phyloP scores from a whole-genome alignment of 495 filamentous ascomycete genomes.

The Saxophila tyrrhenica region DNA sequence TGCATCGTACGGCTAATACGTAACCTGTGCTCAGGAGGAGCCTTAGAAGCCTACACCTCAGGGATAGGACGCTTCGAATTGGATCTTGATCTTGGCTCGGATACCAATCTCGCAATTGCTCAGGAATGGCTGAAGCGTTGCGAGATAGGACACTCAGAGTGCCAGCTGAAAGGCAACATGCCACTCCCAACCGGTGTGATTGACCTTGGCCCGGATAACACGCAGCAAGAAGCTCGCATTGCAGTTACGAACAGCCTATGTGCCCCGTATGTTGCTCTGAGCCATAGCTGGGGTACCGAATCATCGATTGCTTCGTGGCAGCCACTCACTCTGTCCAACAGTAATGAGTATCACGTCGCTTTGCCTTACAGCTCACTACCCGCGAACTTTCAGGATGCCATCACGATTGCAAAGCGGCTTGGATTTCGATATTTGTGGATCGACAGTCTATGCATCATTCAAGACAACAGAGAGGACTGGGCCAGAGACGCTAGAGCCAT shows the following conservation, averaged over 20 bases:
- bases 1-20: too few relatives aligned
- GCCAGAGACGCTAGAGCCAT: not conserved
- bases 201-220: not conserved
- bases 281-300: slow-evolving; percentile 25
- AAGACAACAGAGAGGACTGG: slow-evolving; percentile 17
- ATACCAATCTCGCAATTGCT: not conserved
- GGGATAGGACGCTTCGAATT: not conserved
- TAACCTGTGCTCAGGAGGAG: too few relatives aligned
- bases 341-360: not conserved
- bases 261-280: slow-evolving; percentile 21
- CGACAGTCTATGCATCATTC: slow-evolving; percentile 28
- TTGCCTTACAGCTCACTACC: slow-evolving; percentile 3
- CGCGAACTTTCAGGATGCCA: slow-evolving; percentile 22
- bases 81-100: not conserved
- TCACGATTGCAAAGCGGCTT: slow-evolving; percentile 16
- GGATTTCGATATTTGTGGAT: slow-evolving; percentile 27
- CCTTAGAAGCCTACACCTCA: too few relatives aligned
- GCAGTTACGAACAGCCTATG: not conserved
- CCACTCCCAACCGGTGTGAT: not conserved
- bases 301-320: not conserved
- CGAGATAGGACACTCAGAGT: not conserved
- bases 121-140: not conserved
- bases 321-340: not conserved
- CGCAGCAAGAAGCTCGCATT: not conserved
- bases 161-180: not conserved